Conservation (phyloP, 495 filamentous ascomycete species). For the Parmelia sp. region DNA sequence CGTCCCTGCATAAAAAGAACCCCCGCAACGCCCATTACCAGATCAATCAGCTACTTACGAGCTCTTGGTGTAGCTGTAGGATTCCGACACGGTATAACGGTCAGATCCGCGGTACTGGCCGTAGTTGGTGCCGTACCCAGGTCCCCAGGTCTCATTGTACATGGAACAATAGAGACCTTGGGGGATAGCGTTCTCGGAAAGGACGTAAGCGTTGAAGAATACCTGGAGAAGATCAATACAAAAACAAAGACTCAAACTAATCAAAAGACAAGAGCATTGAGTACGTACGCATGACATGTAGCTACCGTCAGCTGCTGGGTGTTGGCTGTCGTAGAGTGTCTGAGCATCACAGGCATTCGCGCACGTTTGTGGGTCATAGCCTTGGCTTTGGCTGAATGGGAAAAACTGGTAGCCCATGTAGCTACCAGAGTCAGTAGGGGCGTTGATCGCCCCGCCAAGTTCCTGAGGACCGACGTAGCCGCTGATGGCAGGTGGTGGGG, state of each 20-base stretch:
- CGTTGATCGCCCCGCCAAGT: slow-evolving; percentile 40
- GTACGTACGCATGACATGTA: slow-evolving; percentile 23
- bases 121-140: slow-evolving; percentile 22
- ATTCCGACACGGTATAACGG: slow-evolving; percentile 13
- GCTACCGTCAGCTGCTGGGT: slow-evolving; percentile 27
- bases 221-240: slow-evolving; percentile 18
- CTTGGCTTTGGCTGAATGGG: slow-evolving; percentile 29
- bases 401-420: slow-evolving; percentile 41
- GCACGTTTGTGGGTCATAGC: slow-evolving; percentile 37
- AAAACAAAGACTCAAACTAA: too few relatives aligned
- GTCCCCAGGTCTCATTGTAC: slow-evolving; percentile 24
- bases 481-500: slow-evolving; percentile 29
- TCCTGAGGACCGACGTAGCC: slow-evolving; percentile 28
- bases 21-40: neutral
- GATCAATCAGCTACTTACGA: neutral
- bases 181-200: slow-evolving; percentile 35
- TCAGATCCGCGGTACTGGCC: slow-evolving; percentile 20
- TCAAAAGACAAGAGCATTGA: neutral
- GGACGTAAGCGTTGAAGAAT: slow-evolving; percentile 44
- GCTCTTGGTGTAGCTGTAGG: slow-evolving; percentile 14
- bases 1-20: neutral
- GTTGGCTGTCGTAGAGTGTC: slow-evolving; percentile 33
- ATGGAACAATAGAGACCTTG: slow-evolving; percentile 29
- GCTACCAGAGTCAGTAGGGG: slow-evolving; percentile 29
- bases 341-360: slow-evolving; percentile 38